phyloP scores from a whole-genome alignment of 257 asterid species.

The Rubia yunnanensis region DNA sequence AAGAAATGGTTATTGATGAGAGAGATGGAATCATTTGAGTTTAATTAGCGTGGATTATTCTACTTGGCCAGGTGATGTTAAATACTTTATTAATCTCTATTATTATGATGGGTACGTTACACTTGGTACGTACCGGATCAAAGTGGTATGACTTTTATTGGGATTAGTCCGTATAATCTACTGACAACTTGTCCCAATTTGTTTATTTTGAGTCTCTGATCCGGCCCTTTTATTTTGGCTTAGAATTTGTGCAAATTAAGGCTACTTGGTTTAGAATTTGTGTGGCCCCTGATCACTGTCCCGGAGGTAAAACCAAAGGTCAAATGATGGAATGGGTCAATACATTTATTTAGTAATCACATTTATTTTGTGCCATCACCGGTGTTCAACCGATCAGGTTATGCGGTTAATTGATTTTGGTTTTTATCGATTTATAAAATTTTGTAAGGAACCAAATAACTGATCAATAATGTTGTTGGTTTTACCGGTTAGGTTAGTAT shows the following conservation, averaged over 20 bases:
- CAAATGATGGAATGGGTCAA: neutral
- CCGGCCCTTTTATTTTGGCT: neutral
- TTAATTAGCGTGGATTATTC: neutral
- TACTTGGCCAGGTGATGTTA: neutral
- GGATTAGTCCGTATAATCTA: slow-evolving; percentile 12
- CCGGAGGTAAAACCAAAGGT: neutral
- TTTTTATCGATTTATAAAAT: too few relatives aligned
- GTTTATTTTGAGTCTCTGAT: slow-evolving; percentile 1
- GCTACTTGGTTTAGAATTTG: neutral
- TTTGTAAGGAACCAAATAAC: too few relatives aligned
- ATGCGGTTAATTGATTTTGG: too few relatives aligned
- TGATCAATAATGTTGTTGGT: too few relatives aligned
- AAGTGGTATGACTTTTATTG: slow-evolving; percentile 3
- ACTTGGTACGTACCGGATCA: neutral
- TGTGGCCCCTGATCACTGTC: neutral
- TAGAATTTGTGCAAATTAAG: neutral
- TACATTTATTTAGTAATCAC: too few relatives aligned
- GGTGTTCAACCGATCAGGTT: too few relatives aligned
- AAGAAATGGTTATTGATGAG: neutral
- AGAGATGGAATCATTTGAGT: neutral
- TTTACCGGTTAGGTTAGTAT: too few relatives aligned
- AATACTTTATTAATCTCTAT: neutral
- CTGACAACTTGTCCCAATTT: neutral
- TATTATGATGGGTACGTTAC: neutral
- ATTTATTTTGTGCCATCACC: too few relatives aligned